Base-by-base conservation (phyloP, 208 protist species). In the Herpetomonas muscarum region DNA sequence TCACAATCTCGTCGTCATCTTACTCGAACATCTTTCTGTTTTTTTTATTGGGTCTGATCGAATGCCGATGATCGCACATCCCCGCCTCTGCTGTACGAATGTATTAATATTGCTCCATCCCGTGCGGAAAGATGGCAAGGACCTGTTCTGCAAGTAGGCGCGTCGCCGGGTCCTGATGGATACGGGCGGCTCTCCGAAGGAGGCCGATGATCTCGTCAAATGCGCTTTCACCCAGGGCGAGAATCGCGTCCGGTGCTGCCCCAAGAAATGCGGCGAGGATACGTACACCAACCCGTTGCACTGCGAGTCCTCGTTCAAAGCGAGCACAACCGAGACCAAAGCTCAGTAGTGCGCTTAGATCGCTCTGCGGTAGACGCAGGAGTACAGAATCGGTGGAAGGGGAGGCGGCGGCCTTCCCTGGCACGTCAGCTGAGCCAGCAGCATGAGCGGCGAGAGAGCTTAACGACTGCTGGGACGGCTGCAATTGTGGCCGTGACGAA, bases 271-370 rank as follows among this genome's bases (percentile, higher is more conserved):
- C 66, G 22, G 84, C 86, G 36, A 94, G 67, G 6, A 91, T 63
- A 2, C 78, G 78, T n/a, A 91, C 78, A 9, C 87, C 87, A 17
- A 57, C 57, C 1, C 62, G 63, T 55, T 93, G 87, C 45, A 93
- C 31, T 1, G 50, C 61, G n/a, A 71, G 52, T 5, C 74, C 75
- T 31, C 55, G 67, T 1, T 55, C 44, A 44, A 81, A 90, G 13
- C 77, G 73, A 3, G 78, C 67, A 25, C 68, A 85, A 12, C 87
- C 87, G 0, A 93, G 46, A 1, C 81, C 61, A 60, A 93, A 93
- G 32, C 49, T 61, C 42, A 81, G 28, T 1, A 93, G 64, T 0
- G 87, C 82, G 34, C 34, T 15, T 7, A 7, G 15, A 39, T 39
- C n/a, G n/a, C n/a, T n/a, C n/a, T n/a, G n/a, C n/a, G n/a, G n/a